phyloP scores from a whole-genome alignment of 441 rosid genomes.

The Erodium trifolium region DNA sequence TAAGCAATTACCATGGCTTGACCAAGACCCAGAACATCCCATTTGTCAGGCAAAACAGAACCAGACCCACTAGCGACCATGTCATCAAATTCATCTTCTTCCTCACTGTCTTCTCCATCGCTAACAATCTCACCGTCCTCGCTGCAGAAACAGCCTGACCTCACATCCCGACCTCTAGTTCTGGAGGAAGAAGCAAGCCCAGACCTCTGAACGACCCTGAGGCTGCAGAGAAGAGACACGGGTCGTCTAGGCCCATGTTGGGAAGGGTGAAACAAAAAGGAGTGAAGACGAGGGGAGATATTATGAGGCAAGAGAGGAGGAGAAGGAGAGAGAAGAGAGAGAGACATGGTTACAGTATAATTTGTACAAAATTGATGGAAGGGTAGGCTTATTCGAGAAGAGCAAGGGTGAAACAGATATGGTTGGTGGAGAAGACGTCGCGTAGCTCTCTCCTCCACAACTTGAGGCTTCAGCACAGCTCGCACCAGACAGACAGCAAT shows the following conservation, averaged over 20 bases:
- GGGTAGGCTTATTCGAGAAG: neutral
- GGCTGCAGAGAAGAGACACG: neutral
- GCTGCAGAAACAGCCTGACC: neutral
- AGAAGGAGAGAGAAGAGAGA: slow-evolving; percentile 7
- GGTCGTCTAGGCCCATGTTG: neutral
- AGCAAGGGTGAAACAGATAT: neutral
- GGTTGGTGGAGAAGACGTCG: neutral
- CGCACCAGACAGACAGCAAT: neutral
- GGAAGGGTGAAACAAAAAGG: slow-evolving; percentile 2
- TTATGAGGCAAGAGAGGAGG: neutral
- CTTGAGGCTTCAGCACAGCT: neutral
- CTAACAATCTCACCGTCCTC: neutral
- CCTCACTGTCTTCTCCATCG: slow-evolving; percentile 1
- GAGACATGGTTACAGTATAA: neutral
- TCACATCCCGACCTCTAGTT: neutral
- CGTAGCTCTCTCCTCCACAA: slow-evolving; percentile 4
- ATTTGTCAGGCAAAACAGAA: neutral
- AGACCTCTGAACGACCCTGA: neutral
- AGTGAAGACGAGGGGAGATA: slow-evolving; percentile 5
- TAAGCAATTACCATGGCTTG: slow-evolving; percentile 1
- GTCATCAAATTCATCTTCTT: neutral
- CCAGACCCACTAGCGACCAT: neutral
- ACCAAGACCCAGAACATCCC: slow-evolving; percentile 9
- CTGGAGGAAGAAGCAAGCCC: neutral
- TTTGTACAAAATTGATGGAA: neutral